Evolutionary conservation across 352 stramenopile genomes (phyloP).

Genomic region (Globisporangium barbulae): DNA sequence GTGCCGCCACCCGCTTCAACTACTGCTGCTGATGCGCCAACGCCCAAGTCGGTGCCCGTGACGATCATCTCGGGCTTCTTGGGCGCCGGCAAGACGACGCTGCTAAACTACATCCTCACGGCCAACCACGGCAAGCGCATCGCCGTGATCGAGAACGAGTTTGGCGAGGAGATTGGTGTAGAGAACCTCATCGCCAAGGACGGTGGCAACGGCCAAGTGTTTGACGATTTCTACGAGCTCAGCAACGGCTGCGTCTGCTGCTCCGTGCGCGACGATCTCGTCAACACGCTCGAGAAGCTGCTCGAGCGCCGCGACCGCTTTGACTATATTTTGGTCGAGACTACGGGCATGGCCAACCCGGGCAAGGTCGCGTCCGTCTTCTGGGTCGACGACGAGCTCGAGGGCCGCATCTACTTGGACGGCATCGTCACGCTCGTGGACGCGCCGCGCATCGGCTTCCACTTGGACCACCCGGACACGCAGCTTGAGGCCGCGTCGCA

Average conservation of each 20-base stretch:
- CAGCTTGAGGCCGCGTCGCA: constrained; percentile 92
- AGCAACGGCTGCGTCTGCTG: constrained; percentile 99
- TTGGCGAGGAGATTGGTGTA: constrained; percentile 95
- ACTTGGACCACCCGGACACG: constrained; percentile 58
- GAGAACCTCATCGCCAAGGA: constrained; percentile 90
- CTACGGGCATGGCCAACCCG: constrained; percentile 92
- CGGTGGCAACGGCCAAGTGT: constrained; percentile 50
- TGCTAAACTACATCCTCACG: constrained; percentile 97
- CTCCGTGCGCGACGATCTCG: constrained; percentile 91
- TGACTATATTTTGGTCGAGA: constrained; percentile 94
- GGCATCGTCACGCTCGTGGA: constrained; percentile 97
- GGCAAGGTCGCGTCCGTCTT: constrained; percentile 95
- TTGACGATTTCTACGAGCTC: constrained; percentile 93
- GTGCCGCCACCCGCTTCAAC: background rate
- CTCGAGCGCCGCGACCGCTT: constrained; percentile 78
- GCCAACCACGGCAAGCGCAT: constrained; percentile 92
- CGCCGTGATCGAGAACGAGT: constrained; percentile 99
- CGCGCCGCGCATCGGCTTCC: constrained; percentile 87
- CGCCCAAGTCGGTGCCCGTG: constrained; percentile 62
- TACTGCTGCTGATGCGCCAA: background rate
- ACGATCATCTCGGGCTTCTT: constrained; percentile 96
- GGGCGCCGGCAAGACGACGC: constrained; percentile 95
- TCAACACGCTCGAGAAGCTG: constrained; percentile 82
- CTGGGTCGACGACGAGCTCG: constrained; percentile 93
- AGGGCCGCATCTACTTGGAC: constrained; percentile 89